Percentiles rank a stretch among this genome's conserved stretches.
These are phyloP conservation scores for Phytophthora cactorum DNA, from an alignment of 352 stramenopile species.

Conservation along the genomic window DNA sequence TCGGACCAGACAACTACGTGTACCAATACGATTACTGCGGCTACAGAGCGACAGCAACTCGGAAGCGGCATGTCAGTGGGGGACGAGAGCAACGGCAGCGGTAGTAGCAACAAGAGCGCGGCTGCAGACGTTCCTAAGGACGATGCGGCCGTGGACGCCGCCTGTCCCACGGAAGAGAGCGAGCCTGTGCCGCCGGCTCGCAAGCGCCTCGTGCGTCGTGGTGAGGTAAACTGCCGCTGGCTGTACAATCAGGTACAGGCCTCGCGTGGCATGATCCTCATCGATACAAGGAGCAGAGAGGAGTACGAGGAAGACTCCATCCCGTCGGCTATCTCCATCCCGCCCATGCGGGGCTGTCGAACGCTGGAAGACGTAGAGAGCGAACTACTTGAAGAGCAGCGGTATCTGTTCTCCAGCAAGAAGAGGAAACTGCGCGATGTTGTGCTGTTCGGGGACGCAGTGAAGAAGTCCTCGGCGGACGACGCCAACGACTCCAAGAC, in stretches of 20 bases:
- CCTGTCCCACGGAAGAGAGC: slow-evolving; percentile 18
- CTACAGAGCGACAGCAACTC: neutral
- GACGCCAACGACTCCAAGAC: slow-evolving; percentile 22
- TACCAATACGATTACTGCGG: neutral
- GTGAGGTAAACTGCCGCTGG: slow-evolving; percentile 81
- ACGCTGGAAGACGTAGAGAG: slow-evolving; percentile 63
- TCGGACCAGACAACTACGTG: neutral
- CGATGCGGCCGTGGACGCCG: slow-evolving; percentile 7
- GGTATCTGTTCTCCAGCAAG: slow-evolving; percentile 72
- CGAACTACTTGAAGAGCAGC: slow-evolving; percentile 67
- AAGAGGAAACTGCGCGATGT: slow-evolving; percentile 83
- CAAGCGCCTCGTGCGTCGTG: slow-evolving; percentile 69
- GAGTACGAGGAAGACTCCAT: slow-evolving; percentile 81
- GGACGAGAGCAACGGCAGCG: slow-evolving; percentile 33
- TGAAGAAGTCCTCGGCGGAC: slow-evolving; percentile 44
- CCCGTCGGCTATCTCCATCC: slow-evolving; percentile 76
- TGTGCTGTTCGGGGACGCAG: slow-evolving; percentile 77
- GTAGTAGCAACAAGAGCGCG: slow-evolving; percentile 14
- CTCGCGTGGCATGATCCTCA: slow-evolving; percentile 74
- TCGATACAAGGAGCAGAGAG: slow-evolving; percentile 62
- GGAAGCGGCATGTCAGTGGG: slow-evolving; percentile 45
- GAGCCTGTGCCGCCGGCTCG: slow-evolving; percentile 23
- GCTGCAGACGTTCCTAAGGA: slow-evolving; percentile 19
- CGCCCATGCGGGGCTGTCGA: slow-evolving; percentile 49
- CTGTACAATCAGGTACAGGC: slow-evolving; percentile 88